A percentile compares a stretch with the other conserved stretches of the same genome.
These are phyloP conservation scores for Anastatica hierochuntica DNA, from an alignment of 345 rosid genomes.

Conservation along the genomic window DNA sequence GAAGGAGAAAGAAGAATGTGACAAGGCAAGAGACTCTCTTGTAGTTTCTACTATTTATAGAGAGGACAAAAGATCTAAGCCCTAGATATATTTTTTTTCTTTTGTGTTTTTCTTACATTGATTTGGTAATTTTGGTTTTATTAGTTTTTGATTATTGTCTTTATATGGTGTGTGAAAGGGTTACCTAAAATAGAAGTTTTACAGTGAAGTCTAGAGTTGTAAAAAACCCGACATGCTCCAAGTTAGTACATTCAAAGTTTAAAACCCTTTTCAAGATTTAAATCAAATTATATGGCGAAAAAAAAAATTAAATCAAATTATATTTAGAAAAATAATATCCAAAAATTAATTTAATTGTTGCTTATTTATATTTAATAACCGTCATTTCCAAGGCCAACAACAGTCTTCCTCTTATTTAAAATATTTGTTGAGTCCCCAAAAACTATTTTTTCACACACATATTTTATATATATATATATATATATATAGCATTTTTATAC, in stretches of 20 bases:
- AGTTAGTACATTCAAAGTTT: no score
- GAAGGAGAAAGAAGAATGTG: not conserved
- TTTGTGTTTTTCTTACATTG: slow-evolving; percentile 12
- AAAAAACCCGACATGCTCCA: no score
- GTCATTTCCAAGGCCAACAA: slow-evolving; percentile 35
- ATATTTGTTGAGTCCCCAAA: slow-evolving; percentile 17
- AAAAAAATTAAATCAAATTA: no score
- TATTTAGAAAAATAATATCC: no score
- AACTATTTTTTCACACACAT: not conserved
- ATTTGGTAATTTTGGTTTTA: slow-evolving; percentile 10
- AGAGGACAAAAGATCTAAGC: not conserved
- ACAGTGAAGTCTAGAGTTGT: not conserved
- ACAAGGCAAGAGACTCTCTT: not conserved
- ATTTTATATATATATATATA: no score
- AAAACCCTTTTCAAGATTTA: no score
- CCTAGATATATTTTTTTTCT: no score
- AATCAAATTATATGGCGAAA: no score
- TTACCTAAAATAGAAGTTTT: slow-evolving; percentile 16
- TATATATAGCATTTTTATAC: no score
- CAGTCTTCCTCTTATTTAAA: slow-evolving; percentile 13
- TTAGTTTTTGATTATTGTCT: slow-evolving; percentile 1
- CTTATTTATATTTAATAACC: slow-evolving; percentile 19
- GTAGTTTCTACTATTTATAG: not conserved
- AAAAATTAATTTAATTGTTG: no score
- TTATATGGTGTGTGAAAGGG: slow-evolving; percentile 11